Evolutionary conservation across 2,329 filamentous ascomycete species (phyloP).

Genomic region (Talaromyces sp.): DNA sequence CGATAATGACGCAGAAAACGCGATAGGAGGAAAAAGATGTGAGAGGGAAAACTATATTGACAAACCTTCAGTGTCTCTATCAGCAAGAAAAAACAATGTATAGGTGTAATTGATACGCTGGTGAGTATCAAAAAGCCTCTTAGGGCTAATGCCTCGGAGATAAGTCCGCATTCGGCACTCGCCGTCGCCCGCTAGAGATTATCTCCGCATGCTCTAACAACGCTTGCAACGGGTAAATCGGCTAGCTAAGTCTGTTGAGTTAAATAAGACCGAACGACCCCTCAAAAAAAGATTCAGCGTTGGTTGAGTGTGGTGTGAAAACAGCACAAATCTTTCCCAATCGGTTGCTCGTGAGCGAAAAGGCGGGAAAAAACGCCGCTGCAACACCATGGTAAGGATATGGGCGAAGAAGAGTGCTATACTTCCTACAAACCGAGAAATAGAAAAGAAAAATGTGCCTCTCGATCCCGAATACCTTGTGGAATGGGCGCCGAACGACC

Average conservation of each 20-base stretch:
- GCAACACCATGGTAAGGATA: background rate
- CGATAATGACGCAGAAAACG: background rate
- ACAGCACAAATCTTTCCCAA: background rate
- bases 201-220: background rate
- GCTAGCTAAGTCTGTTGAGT: background rate
- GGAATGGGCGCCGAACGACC: conserved; percentile 23
- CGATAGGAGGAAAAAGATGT: background rate
- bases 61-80: background rate
- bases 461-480: conserved; percentile 6
- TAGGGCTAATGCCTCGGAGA: background rate
- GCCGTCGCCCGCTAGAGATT: background rate
- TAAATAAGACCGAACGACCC: background rate
- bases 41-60: background rate
- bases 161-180: background rate
- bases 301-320: too few species aligned
- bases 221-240: background rate
- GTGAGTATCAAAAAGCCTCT: background rate
- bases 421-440: background rate
- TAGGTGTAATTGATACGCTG: background rate
- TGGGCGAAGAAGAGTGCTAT: background rate
- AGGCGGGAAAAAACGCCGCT: background rate
- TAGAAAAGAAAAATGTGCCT: conserved; percentile 1
- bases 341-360: background rate
- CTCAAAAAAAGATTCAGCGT: background rate
- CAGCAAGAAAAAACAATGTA: background rate